Percentiles rank a stretch among this genome's conserved stretches.
phyloP scores from a whole-genome alignment of 805 yeast species.

The Metschnikowia continentalis region DNA sequence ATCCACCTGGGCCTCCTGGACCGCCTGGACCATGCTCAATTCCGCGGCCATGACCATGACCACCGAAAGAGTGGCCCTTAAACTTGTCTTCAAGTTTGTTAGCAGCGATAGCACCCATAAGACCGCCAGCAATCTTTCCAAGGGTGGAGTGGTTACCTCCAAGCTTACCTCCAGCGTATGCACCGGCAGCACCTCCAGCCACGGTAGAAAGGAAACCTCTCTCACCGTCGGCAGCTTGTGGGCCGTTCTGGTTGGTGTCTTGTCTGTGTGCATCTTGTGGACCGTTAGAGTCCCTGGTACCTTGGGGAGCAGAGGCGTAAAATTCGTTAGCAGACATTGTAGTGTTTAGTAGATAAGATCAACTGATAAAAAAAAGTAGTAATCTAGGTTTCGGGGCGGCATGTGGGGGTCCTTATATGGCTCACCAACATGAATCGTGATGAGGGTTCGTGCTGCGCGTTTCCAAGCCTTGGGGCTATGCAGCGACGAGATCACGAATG shows the following conservation, averaged over 20 bases:
- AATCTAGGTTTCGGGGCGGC: background rate
- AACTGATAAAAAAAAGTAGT: background rate
- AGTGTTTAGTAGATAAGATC: background rate
- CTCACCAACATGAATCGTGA: background rate
- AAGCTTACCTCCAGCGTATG: slow-evolving; percentile 29
- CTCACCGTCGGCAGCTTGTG: slow-evolving; percentile 21
- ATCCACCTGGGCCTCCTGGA: slow-evolving; percentile 10
- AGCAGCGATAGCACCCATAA: slow-evolving; percentile 53
- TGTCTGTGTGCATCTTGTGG: slow-evolving; percentile 12
- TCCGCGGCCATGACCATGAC: slow-evolving; percentile 4
- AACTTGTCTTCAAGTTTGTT: slow-evolving; percentile 44
- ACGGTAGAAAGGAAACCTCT: slow-evolving; percentile 25
- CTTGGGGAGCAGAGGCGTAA: slow-evolving; percentile 41
- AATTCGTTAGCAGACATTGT: slow-evolving; percentile 56
- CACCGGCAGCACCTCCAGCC: slow-evolving; percentile 36
- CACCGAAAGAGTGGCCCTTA: slow-evolving; percentile 15
- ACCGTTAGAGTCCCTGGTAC: slow-evolving; percentile 11
- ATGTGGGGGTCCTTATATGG: background rate
- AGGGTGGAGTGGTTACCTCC: slow-evolving; percentile 34
- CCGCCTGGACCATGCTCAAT: slow-evolving; percentile 6
- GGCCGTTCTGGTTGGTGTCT: slow-evolving; percentile 11
- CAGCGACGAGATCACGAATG: background rate
- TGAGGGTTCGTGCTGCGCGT: background rate
- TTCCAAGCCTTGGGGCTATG: slow-evolving; percentile 1
- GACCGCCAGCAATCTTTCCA: slow-evolving; percentile 49